Percentiles rank a stretch among this genome's conserved stretches.
These are phyloP conservation scores for Heracleum sosnowskyi DNA, from an alignment of 129 eudicot genomes.

Conservation along the genomic window DNA sequence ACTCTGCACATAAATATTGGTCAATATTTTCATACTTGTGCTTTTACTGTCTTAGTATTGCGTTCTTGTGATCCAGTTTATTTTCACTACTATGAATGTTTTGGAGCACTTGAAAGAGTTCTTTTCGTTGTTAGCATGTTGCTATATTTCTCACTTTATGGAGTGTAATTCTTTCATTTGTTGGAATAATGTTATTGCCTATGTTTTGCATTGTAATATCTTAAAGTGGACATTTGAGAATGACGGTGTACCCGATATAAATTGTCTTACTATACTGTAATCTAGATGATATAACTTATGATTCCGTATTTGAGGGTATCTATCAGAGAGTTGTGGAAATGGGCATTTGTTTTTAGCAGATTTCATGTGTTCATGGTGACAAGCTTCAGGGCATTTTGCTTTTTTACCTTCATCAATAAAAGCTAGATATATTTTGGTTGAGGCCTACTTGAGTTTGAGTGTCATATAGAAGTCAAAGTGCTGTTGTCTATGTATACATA, in stretches of 20 bases:
- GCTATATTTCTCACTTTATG: not conserved
- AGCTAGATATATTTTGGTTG: not conserved
- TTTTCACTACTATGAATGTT: not conserved
- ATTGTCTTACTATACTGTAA: not conserved
- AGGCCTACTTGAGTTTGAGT: not conserved
- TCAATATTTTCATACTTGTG: not conserved
- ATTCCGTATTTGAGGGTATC: not conserved
- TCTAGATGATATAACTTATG: not conserved
- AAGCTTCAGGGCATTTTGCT: not conserved
- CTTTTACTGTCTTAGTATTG: not conserved
- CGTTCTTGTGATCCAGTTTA: not conserved
- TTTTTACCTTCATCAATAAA: not conserved
- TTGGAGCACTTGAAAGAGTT: not conserved
- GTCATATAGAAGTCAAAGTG: not conserved
- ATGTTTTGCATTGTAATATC: not conserved
- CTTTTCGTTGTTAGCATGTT: not conserved
- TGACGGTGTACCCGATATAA: not conserved
- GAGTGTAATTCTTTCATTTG: not conserved
- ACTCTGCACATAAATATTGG: not conserved
- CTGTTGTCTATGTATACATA: too few relatives aligned
- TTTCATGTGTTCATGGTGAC: not conserved
- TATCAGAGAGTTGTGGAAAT: not conserved
- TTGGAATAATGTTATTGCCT: not conserved
- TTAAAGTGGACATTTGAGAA: not conserved
- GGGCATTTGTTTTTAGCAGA: not conserved